Evolutionary conservation across 257 asterid genomes (phyloP).

Genomic region (Eucommia ulmoides): DNA sequence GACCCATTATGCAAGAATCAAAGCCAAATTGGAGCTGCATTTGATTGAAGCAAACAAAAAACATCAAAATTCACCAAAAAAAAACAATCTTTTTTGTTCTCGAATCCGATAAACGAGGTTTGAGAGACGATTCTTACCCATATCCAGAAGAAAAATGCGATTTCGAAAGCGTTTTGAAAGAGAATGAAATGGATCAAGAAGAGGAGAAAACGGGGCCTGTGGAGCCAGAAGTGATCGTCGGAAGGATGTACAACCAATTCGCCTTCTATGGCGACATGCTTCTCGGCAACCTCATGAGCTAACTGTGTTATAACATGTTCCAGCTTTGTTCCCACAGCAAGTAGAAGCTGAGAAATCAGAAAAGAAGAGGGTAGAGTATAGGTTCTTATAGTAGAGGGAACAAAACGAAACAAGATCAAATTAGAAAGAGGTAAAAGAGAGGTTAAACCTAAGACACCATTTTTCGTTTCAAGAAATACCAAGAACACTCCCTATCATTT

Average conservation of each 20-base stretch:
- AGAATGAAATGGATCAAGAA: constrained; percentile 83
- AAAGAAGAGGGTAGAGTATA: background rate
- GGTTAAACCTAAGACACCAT: no score
- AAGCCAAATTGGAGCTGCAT: constrained; percentile 76
- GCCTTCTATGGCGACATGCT: constrained; percentile 86
- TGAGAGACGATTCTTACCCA: constrained; percentile 35
- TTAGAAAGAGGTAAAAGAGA: no score
- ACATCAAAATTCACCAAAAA: no score
- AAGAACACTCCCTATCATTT: no score
- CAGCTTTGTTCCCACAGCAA: constrained; percentile 89
- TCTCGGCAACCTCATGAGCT: constrained; percentile 96
- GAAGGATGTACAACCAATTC: constrained; percentile 85
- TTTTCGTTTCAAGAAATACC: no score
- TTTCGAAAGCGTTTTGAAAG: constrained; percentile 96
- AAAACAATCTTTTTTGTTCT: no score
- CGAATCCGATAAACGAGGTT: background rate
- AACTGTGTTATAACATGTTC: constrained; percentile 81
- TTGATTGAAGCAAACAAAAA: background rate
- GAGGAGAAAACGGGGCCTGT: constrained; percentile 61
- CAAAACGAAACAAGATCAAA: no score
- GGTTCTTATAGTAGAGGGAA: background rate
- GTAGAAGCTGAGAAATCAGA: constrained; percentile 47
- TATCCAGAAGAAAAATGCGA: constrained; percentile 98
- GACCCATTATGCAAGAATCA: constrained; percentile 96
- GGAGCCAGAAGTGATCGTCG: constrained; percentile 89